Evolutionary conservation across 2,329 filamentous ascomycete genomes (phyloP), one percentile per base, ranked within the genome.

Genomic region (Aspergillus sp.): DNA sequence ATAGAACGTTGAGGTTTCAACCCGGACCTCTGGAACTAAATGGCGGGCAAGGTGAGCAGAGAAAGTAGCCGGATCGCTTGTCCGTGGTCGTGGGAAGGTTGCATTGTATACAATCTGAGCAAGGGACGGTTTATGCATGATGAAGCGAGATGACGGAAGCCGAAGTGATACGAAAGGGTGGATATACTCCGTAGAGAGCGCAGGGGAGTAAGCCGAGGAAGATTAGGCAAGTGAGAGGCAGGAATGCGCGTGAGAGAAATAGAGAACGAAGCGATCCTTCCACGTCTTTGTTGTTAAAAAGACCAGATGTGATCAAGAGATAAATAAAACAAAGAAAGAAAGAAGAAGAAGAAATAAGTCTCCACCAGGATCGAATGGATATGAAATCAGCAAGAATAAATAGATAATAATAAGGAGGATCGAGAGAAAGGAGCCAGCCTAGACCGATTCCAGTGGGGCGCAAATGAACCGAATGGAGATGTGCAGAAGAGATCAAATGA

Each of bases 1-100:
- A 65, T 83, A 84, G 67, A 83, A 85, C 40, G 73, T 76, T 43
- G 75, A 74, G 1, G 80, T 82, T 62, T 85, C 81, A 51, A 80
- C 71, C 47, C 81, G 78, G 42, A 85, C 79, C 68, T 85, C 81
- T 31, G 78, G 78, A 19, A 84, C 78, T 34, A 85, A 72, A 57
- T 83, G 76, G 39, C 78, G 75, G 48, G 75, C 75, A 48, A 84
- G 74, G 56, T 83, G 78, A 12, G 73, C 73, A 13, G 74, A 71
- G 62, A 83, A 83, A 40, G 74, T 76, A 8, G 72, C 68, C 1
- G 81, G 81, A 51, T 83, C 80, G 46, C 69, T 74, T 27, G 76
- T 64, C 30, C 73, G 72, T 27, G 78, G 78, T 35, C 69, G 72
- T 8, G 80, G 81, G 59, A 77, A 83, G 37, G 79, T 74, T 49